phyloP scores from a whole-genome alignment of 2,329 filamentous ascomycete genomes.

The Cryphonectria radicalis region DNA sequence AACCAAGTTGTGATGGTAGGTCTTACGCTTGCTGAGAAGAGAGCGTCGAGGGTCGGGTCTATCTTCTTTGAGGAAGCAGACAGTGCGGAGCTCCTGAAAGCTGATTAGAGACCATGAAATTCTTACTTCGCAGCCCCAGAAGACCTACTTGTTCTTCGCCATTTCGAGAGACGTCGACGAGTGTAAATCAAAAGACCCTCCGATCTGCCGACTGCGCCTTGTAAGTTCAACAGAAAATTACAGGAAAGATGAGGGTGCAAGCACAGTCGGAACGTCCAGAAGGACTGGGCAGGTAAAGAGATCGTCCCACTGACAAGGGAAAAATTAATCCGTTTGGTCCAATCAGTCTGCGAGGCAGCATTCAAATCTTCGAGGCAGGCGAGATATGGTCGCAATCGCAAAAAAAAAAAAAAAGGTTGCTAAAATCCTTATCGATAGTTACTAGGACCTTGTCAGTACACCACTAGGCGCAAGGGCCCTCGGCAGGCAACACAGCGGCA shows the following conservation, averaged over 20 bases:
- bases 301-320: neutral
- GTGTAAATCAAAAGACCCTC: neutral
- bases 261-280: neutral
- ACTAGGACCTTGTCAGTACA: neutral
- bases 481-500: neutral
- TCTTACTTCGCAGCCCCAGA: too few species aligned
- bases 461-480: neutral
- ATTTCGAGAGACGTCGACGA: slow-evolving; percentile 7
- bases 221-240: neutral
- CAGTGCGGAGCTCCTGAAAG: slow-evolving; percentile 45
- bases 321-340: neutral
- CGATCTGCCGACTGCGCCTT: neutral
- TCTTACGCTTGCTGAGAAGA: slow-evolving; percentile 76
- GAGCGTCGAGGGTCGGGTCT: slow-evolving; percentile 70
- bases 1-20: neutral
- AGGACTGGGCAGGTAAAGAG: neutral
- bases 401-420: slow-evolving; percentile 11
- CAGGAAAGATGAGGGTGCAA: neutral
- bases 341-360: neutral
- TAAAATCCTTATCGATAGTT: slow-evolving; percentile 9
- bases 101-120: slow-evolving; percentile 11
- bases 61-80: slow-evolving; percentile 58
- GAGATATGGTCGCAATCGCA: neutral
- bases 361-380: neutral
- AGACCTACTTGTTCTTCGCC: slow-evolving; percentile 27